Evolutionary conservation across 106 monocot species (phyloP), one percentile per base, ranked within the genome.

Genomic region (Dendrobium huoshanense): DNA sequence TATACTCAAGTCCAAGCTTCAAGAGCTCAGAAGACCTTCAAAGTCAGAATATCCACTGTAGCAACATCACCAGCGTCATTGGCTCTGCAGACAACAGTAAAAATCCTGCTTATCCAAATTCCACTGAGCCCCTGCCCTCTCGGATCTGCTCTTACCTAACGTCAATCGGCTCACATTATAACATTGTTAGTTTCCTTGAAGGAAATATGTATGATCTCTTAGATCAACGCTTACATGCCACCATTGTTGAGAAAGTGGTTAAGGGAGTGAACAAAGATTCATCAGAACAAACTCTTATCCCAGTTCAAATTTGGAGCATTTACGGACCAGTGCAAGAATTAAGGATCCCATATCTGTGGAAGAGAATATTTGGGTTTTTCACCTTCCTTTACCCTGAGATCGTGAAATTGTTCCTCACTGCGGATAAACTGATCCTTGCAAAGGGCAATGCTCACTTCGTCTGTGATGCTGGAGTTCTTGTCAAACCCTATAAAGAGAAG

Each of bases 291-390:
- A 9, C 22, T 45, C 43, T 24, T 7, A 73, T 19, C 75, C 45
- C 45, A 7, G 24, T 10, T 75, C 7, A 1, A 13, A 44, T 4
- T 9, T 1, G 37, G 2, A 37, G 37, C 37, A 37, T 37, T 37
- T 37, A 2, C 37, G 37, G 37, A 37, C 37, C 90, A 11, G 95
- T 95, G 27, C 90, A 85, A 24, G 92, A 95, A 78, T 92, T 95
- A 72, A 87, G 95, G 84, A 92, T 95, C 51, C 92, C 95, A 8
- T 88, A 86, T 29, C 91, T 89, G 76, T 87, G 91, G n/a, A 82
- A 83, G 81, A 83, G 93, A 41, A 91, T 94, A 91, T 91, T 87
- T 68, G 93, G 93, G 42, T 94, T 94, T 58, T 91, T 94, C 18
- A 89, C 89, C 76, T 91, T 94, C 80, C 44, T 80, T 17, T 80